phyloP scores from a whole-genome alignment of 352 stramenopile species.

The Pythium biforme region DNA sequence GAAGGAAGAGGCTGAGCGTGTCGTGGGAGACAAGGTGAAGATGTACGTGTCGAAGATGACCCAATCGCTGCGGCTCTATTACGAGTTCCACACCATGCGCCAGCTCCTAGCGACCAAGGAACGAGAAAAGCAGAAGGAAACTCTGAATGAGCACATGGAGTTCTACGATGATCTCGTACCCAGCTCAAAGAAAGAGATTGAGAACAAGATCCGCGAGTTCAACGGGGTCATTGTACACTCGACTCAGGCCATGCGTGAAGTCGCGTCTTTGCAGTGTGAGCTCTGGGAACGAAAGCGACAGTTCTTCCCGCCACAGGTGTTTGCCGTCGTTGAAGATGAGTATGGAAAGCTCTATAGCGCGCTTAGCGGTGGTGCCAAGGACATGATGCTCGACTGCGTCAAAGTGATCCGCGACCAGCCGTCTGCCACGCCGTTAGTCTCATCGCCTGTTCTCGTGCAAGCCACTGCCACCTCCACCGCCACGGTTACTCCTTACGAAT shows the following conservation, averaged over 20 bases:
- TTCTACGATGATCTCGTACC: conserved; percentile 65
- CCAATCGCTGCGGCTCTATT: conserved; percentile 40
- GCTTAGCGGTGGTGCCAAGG: conserved; percentile 48
- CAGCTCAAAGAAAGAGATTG: conserved; percentile 60
- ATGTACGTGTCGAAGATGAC: conserved; percentile 49
- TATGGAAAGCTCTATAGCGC: conserved; percentile 46
- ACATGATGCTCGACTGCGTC: conserved; percentile 36
- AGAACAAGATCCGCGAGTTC: conserved; percentile 66
- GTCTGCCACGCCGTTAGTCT: not conserved
- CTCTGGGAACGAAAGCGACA: conserved; percentile 50
- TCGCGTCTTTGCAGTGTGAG: conserved; percentile 45
- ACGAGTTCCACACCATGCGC: conserved; percentile 59
- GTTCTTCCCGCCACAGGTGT: conserved; percentile 40
- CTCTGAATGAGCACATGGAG: conserved; percentile 46
- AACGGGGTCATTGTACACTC: conserved; percentile 49
- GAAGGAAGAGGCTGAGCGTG: conserved; percentile 35
- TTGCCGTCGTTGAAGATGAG: conserved; percentile 35
- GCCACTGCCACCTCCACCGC: not conserved
- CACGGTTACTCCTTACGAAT: conserved; percentile 20
- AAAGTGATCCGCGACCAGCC: conserved; percentile 15
- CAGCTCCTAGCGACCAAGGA: conserved; percentile 51
- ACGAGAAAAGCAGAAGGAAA: conserved; percentile 41
- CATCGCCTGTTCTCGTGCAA: not conserved
- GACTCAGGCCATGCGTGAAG: conserved; percentile 53
- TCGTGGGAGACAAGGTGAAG: conserved; percentile 37